Evolutionary conservation across 495 filamentous ascomycete genomes (phyloP), one percentile per base, ranked within the genome.

Genomic region (Trichocladium antarcticum): DNA sequence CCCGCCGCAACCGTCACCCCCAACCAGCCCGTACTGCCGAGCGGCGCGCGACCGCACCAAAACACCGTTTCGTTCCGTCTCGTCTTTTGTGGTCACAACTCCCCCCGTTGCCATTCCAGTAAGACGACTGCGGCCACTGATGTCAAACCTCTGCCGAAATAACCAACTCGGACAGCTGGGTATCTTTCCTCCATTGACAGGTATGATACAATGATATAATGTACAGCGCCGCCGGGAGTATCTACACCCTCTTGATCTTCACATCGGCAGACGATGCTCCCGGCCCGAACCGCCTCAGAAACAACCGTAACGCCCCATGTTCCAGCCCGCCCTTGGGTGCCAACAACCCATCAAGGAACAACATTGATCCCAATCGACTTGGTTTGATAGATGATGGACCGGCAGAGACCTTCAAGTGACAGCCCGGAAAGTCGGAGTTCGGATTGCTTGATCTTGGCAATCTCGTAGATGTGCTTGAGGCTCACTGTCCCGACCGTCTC

Each of bases 401-500:
- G 86, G 66, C 83, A 87, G 41, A 99, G 55, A 1, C 87, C 86
- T 69, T 90, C 78, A 54, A 96, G 60, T 38, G 79, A 74, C 64
- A 95, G 63, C 32, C 87, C 89, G 8, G 83, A 85, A 55, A 97
- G 70, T 47, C 92, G 73, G 45, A 81, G 70, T 71, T 98, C 92
- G 46, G 75, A 69, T 51, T 87, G 79, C 75, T 99, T 99, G 67
- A 97, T 94, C 73, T 85, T 84, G 59, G 92, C 92, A 66, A 99
- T 99, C 74, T 97, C 90, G 62, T 90, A 96, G 40, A 99, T 70
- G 69, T 99, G 92, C 74, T 99, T 99, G 59, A 99, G 71, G 50
- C 84, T 89, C 35, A 97, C 75, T 12, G 76, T 78, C 47, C 93
- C 92, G 35, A 89, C 78, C 31, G 67, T 78, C 58, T 92, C 87